A percentile compares a stretch with the other conserved stretches of the same genome.
These are phyloP conservation scores for Prototheca wickerhamii DNA, from an alignment of 163 green algal species.

Conservation along the genomic window DNA sequence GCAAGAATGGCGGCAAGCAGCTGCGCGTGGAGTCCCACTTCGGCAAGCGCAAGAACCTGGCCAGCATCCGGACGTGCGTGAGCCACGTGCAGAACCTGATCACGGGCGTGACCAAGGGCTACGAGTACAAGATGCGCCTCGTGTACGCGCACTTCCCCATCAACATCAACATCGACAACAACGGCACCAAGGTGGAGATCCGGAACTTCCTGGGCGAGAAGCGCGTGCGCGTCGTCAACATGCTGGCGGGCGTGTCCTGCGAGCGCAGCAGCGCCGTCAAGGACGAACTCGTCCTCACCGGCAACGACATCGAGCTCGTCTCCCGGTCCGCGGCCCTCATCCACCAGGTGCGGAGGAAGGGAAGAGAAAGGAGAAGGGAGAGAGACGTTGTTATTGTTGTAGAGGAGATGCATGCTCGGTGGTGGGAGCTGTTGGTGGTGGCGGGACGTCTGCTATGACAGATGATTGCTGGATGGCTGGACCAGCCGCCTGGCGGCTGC, in stretches of 20 bases:
- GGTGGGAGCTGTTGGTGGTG: no score
- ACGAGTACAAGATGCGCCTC: conserved; percentile 99
- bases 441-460: no score
- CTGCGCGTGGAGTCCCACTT: conserved; percentile 86
- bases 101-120: conserved; percentile 93
- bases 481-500: no score
- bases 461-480: no score
- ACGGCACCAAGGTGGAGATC: conserved; percentile 82
- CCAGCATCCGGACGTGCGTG: conserved; percentile 81
- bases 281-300: conserved; percentile 91
- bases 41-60: conserved; percentile 84
- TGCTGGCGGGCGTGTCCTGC: conserved; percentile 86
- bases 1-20: conserved; percentile 64
- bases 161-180: conserved; percentile 93
- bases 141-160: conserved; percentile 99
- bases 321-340: conserved; percentile 83
- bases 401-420: no score
- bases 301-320: conserved; percentile 96
- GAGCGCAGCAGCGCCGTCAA: conserved; percentile 77
- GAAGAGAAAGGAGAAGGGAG: no score
- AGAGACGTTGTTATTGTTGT: no score
- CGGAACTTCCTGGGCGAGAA: conserved; percentile 99
- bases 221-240: conserved; percentile 85
- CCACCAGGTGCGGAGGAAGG: no score
- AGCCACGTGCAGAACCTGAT: conserved; percentile 92